Evolutionary conservation across 108 stramenopile species (phyloP).

Genomic region (Nitzschia sp.): DNA sequence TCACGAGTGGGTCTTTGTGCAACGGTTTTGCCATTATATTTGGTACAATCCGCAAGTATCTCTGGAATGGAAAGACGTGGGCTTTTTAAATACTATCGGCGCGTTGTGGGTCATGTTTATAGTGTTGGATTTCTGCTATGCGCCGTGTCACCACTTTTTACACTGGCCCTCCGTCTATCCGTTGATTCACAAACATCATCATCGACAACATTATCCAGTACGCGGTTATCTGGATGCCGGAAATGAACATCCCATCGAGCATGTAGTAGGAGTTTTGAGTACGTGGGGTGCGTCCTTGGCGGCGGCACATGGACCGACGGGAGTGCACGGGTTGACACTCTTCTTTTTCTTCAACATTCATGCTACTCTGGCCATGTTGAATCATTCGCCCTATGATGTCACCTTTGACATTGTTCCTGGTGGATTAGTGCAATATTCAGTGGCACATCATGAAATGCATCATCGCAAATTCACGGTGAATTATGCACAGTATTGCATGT

Average conservation of each 20-base stretch:
- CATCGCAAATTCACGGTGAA: slow-evolving; percentile 92
- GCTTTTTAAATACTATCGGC: slow-evolving; percentile 61
- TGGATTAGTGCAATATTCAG: slow-evolving; percentile 67
- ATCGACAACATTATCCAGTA: slow-evolving; percentile 87
- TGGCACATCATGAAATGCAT: slow-evolving; percentile 92
- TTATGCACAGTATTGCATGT: slow-evolving; percentile 92
- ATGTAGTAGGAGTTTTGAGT: slow-evolving; percentile 67
- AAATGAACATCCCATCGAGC: slow-evolving; percentile 94
- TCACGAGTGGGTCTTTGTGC: slow-evolving; percentile 84
- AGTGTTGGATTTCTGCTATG: slow-evolving; percentile 84
- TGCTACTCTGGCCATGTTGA: slow-evolving; percentile 76
- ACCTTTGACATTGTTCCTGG: slow-evolving; percentile 48
- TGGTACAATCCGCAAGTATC: slow-evolving; percentile 52
- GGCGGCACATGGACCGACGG: slow-evolving; percentile 35
- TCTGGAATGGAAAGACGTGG: slow-evolving; percentile 49
- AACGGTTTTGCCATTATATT: slow-evolving; percentile 67
- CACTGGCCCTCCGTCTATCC: slow-evolving; percentile 83
- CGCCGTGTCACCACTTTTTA: slow-evolving; percentile 80
- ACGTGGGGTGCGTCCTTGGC: slow-evolving; percentile 55
- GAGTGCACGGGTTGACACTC: slow-evolving; percentile 66
- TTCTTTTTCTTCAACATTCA: slow-evolving; percentile 69
- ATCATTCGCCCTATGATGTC: slow-evolving; percentile 72
- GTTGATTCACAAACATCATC: slow-evolving; percentile 94
- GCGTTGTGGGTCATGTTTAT: slow-evolving; percentile 81
- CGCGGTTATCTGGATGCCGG: slow-evolving; percentile 93